phyloP scores from a whole-genome alignment of 805 yeast genomes.

The Suhomyces canberraensis region DNA sequence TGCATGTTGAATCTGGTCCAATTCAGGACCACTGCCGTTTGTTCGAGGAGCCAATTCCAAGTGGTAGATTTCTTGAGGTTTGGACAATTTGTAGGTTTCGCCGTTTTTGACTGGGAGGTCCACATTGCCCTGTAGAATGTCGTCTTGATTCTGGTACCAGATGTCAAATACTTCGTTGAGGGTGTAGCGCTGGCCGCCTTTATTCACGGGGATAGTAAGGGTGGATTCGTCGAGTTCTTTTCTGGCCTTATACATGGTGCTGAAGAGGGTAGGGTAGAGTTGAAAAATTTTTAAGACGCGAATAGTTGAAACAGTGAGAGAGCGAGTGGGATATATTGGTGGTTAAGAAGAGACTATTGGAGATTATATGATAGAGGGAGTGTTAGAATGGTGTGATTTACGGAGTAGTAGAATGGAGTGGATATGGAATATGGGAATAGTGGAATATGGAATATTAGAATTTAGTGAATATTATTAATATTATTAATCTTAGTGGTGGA shows the following conservation, averaged over 20 bases:
- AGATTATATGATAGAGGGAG: too few relatives aligned
- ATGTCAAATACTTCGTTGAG: constrained; percentile 53
- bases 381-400: too few relatives aligned
- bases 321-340: too few relatives aligned
- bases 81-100: constrained; percentile 29
- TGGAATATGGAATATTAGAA: too few relatives aligned
- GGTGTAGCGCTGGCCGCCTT: constrained; percentile 43
- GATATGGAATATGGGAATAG: too few relatives aligned
- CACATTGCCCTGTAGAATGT: constrained; percentile 14
- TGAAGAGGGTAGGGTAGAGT: background rate
- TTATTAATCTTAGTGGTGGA: too few relatives aligned
- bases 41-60: constrained; percentile 21
- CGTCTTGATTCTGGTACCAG: constrained; percentile 39
- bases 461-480: too few relatives aligned
- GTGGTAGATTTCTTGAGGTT: constrained; percentile 36
- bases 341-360: too few relatives aligned
- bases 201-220: constrained; percentile 32
- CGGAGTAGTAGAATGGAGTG: too few relatives aligned
- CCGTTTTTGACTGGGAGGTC: constrained; percentile 15
- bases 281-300: background rate
- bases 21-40: background rate
- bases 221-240: constrained; percentile 1
- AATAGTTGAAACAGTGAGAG: too few relatives aligned
- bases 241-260: constrained; percentile 3
- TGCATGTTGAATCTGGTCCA: background rate